Evolutionary conservation across 169 alveolate species (phyloP).

Genomic region (Eimeria acervulina): DNA sequence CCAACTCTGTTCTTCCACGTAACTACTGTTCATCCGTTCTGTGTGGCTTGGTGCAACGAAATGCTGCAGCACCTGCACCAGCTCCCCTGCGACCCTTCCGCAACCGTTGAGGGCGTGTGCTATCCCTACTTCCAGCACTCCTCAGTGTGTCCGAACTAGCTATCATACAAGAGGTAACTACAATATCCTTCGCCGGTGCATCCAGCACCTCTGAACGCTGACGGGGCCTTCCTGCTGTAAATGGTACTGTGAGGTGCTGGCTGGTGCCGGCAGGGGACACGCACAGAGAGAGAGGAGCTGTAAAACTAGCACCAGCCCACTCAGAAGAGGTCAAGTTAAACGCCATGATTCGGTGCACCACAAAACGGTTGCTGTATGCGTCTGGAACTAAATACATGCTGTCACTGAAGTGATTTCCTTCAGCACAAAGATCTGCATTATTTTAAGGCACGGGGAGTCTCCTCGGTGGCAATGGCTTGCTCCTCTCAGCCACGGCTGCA

Average conservation of each 20-base stretch:
- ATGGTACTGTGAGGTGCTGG: not conserved
- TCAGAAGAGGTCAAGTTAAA: slow-evolving; percentile 2
- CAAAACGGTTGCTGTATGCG: slow-evolving; percentile 9
- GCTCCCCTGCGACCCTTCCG: no score
- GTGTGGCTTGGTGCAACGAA: no score
- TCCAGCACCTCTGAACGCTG: not conserved
- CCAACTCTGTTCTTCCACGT: no score
- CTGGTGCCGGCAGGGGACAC: not conserved
- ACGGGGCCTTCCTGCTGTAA: not conserved
- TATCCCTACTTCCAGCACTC: not conserved
- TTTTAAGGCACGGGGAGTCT: slow-evolving; percentile 9
- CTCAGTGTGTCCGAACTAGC: not conserved
- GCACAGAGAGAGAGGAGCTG: not conserved
- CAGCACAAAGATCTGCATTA: slow-evolving; percentile 29
- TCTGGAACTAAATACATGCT: slow-evolving; percentile 1
- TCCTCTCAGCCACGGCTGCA: slow-evolving; percentile 17
- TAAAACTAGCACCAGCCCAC: not conserved
- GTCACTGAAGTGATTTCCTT: not conserved
- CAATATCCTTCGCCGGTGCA: not conserved
- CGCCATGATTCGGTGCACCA: slow-evolving; percentile 11
- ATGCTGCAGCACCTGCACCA: no score
- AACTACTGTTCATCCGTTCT: no score
- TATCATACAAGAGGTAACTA: not conserved
- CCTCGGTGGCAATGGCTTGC: not conserved
- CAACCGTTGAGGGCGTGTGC: not conserved